Base-by-base conservation (phyloP, 139 green algal species). In the Picochlorum sp. region DNA sequence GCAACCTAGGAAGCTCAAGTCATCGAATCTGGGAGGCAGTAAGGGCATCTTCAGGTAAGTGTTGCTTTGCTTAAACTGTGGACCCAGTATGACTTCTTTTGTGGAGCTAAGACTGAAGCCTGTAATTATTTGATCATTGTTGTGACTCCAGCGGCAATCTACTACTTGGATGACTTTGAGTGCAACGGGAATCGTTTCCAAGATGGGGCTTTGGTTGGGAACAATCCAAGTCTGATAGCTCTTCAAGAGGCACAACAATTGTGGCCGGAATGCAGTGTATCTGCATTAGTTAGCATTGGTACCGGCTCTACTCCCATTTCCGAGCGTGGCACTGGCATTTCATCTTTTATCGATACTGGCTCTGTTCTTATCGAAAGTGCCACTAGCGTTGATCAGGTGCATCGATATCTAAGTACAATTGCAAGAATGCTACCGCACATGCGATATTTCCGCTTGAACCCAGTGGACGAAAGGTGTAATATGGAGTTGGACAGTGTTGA, bases 201-300 rank as follows among this genome's bases (percentile, higher is more conserved):
- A 57, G 91, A 98, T 55, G 91, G 91, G 12, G 91, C 91, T 4
- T 74, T 81, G 6, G 83, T 75, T 3, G 89, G 85, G 44, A 98
- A 98, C 77, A 98, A 98, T 70, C 91, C 91, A 1, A 54, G 82
- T 13, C 50, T 89, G 32, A 52, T 97, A 0, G 90, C 85, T 7
- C 36, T 96, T 20, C 66, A 87, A 57, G 85, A 97, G 70, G 88
- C 84, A 13, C 76, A 59, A 32, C 51, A 78, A 25, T 73, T 96
- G 49, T 97, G 87, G 87, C 89, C 89, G 1, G 75, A 89, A 59
- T 35, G 59, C 16, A 79, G 55, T 0, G 72, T 97, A 6, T 89
- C 93, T 10, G 73, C 67, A 32, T 20, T 98, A 13, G 81, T 97
- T 4, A 88, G 71, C 18, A 29, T 98, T 33, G 90, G 91, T 26